Conservation (phyloP, 163 green algal genomes). For the Scenedesmus sp. region DNA sequence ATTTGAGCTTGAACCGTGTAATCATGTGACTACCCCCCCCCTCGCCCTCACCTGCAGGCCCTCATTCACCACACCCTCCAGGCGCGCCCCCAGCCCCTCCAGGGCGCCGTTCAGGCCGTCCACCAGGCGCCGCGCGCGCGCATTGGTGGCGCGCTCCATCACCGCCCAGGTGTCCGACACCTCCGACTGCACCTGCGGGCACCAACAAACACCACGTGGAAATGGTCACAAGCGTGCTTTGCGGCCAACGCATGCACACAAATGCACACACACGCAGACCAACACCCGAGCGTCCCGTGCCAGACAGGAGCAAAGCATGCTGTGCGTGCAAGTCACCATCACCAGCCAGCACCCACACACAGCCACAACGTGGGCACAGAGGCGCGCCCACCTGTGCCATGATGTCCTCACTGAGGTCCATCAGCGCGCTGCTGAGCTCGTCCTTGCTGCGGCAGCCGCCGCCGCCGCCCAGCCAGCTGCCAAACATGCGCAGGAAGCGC, state of each 20-base stretch:
- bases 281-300: not conserved
- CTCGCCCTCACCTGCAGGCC: conserved; percentile 35
- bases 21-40: too few relatives aligned
- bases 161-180: conserved; percentile 79
- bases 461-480: not conserved
- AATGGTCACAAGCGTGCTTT: too few relatives aligned
- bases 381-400: conserved; percentile 65
- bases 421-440: conserved; percentile 73
- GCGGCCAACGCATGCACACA: too few relatives aligned
- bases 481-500: conserved; percentile 66
- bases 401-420: conserved; percentile 78
- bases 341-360: too few relatives aligned
- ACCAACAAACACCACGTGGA: not conserved
- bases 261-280: too few relatives aligned
- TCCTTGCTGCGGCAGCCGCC: conserved; percentile 57
- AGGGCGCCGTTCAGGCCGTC: conserved; percentile 74
- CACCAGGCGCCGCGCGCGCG: conserved; percentile 70
- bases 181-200: conserved; percentile 74
- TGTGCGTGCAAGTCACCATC: too few relatives aligned
- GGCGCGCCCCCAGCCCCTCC: conserved; percentile 57
- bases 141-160: conserved; percentile 78
- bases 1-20: too few relatives aligned
- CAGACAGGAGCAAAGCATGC: not conserved
- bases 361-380: too few relatives aligned
- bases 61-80: conserved; percentile 59